phyloP scores from a whole-genome alignment of 2,329 filamentous ascomycete genomes.

The Lecanicillium sp. region DNA sequence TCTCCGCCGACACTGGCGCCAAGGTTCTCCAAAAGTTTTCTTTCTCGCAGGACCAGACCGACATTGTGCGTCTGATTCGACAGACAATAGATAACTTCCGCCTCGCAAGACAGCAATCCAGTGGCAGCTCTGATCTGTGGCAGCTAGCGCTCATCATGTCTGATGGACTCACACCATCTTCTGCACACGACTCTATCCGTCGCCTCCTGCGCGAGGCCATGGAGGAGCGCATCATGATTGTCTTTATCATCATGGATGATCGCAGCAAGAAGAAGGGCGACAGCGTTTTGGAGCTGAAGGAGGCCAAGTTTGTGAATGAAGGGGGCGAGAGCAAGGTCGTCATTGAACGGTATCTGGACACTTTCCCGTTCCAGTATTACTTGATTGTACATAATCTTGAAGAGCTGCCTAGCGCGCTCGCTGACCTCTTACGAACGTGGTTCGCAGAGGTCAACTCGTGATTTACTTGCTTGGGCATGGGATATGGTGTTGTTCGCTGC shows the following conservation, averaged over 20 bases:
- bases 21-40: slow-evolving; percentile 76
- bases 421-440: slow-evolving; percentile 87
- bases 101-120: slow-evolving; percentile 57
- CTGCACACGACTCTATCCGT: slow-evolving; percentile 73
- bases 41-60: slow-evolving; percentile 78
- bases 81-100: slow-evolving; percentile 76
- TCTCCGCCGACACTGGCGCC: slow-evolving; percentile 68
- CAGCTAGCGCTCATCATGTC: slow-evolving; percentile 90
- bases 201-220: slow-evolving; percentile 78
- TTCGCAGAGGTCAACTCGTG: slow-evolving; percentile 63
- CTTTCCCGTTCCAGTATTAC: slow-evolving; percentile 96
- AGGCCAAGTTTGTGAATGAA: slow-evolving; percentile 72
- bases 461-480: slow-evolving; percentile 7
- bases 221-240: slow-evolving; percentile 93
- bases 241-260: slow-evolving; percentile 92
- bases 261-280: slow-evolving; percentile 38
- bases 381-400: slow-evolving; percentile 86
- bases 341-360: slow-evolving; percentile 87
- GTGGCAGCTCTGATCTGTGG: slow-evolving; percentile 67
- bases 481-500: neutral
- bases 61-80: slow-evolving; percentile 71
- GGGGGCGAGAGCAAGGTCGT: slow-evolving; percentile 58
- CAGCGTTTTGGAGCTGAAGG: slow-evolving; percentile 80
- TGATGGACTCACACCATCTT: slow-evolving; percentile 80
- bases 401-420: slow-evolving; percentile 82